A percentile compares a stretch with the other conserved stretches of the same genome.
Conservation (phyloP, 352 stramenopile species). For the Phytophthora meadii region DNA sequence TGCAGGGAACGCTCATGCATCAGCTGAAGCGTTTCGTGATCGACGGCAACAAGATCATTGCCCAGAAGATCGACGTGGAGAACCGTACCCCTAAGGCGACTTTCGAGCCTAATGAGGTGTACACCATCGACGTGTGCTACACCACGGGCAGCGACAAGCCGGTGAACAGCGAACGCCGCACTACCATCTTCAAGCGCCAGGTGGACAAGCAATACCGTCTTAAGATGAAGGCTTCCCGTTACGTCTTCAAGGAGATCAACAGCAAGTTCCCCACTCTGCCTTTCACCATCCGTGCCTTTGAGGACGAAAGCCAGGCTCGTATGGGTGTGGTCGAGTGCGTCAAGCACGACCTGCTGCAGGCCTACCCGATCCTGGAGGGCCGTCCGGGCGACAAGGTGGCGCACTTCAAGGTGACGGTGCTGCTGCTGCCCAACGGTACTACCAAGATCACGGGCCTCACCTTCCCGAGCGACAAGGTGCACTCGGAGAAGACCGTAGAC, state of each 20-base stretch:
- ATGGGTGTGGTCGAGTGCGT: slow-evolving; percentile 99
- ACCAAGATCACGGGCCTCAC: slow-evolving; percentile 96
- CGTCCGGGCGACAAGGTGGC: slow-evolving; percentile 95
- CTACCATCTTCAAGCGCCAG: slow-evolving; percentile 99
- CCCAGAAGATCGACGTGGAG: slow-evolving; percentile 92
- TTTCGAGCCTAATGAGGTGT: slow-evolving; percentile 98
- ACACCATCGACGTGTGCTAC: slow-evolving; percentile 99
- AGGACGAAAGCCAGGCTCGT: slow-evolving; percentile 95
- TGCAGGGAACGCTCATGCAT: slow-evolving; percentile 99
- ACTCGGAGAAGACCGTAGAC: slow-evolving; percentile 93
- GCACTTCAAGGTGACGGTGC: slow-evolving; percentile 99
- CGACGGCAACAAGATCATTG: slow-evolving; percentile 98
- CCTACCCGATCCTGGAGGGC: slow-evolving; percentile 98
- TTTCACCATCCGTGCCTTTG: slow-evolving; percentile 97
- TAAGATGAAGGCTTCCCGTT: slow-evolving; percentile 95
- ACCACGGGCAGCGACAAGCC: slow-evolving; percentile 98
- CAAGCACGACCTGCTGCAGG: slow-evolving; percentile 96
- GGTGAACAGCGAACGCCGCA: slow-evolving; percentile 90
- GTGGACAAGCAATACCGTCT: slow-evolving; percentile 98
- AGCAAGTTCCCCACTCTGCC: slow-evolving; percentile 98
- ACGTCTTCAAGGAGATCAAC: slow-evolving; percentile 98
- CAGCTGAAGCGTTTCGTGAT: slow-evolving; percentile 99
- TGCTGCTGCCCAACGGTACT: slow-evolving; percentile 96
- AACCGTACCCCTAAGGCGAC: slow-evolving; percentile 84
- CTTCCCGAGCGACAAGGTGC: slow-evolving; percentile 90